phyloP scores from a whole-genome alignment of 164 flowering plant species.

The Brasenia schreberi region DNA sequence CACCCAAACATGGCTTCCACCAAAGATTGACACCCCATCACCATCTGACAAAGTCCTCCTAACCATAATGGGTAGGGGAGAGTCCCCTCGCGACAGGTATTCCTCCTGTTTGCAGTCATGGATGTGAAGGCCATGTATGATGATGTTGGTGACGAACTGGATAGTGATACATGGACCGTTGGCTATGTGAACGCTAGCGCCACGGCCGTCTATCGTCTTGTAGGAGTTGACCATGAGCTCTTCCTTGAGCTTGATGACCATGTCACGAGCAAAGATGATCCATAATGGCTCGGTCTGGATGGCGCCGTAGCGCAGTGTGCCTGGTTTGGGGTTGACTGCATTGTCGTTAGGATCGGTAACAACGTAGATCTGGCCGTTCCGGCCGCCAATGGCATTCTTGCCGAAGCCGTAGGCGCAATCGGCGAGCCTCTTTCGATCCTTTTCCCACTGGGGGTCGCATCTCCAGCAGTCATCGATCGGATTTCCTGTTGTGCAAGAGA shows the following conservation, averaged over 20 bases:
- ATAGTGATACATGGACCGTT: slow-evolving; percentile 23
- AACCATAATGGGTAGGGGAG: slow-evolving; percentile 12
- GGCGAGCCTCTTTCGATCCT: slow-evolving; percentile 14
- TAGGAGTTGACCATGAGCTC: slow-evolving; percentile 20
- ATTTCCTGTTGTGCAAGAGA: slow-evolving; percentile 25
- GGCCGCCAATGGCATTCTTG: slow-evolving; percentile 13
- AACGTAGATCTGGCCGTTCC: slow-evolving; percentile 10
- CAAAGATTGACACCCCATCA: slow-evolving; percentile 15
- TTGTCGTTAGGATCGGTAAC: slow-evolving; percentile 18
- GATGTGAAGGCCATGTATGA: slow-evolving; percentile 19
- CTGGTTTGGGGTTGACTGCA: slow-evolving; percentile 16
- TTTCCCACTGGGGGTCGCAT: slow-evolving; percentile 12
- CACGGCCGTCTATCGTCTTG: slow-evolving; percentile 28
- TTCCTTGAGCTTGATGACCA: slow-evolving; percentile 17
- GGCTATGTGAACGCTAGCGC: slow-evolving; percentile 21
- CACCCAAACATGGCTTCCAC: slow-evolving; percentile 17
- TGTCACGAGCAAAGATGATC: slow-evolving; percentile 16
- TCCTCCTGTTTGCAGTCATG: slow-evolving; percentile 19
- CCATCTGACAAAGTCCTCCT: slow-evolving; percentile 12
- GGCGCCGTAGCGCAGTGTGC: slow-evolving; percentile 23
- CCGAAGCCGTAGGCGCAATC: slow-evolving; percentile 23
- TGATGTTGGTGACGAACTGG: slow-evolving; percentile 19
- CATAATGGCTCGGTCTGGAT: slow-evolving; percentile 18
- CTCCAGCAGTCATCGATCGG: slow-evolving; percentile 27
- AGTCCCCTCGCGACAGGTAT: slow-evolving; percentile 13